Conservation (phyloP, 306 rosid species). For the Fagus sylvatica region DNA sequence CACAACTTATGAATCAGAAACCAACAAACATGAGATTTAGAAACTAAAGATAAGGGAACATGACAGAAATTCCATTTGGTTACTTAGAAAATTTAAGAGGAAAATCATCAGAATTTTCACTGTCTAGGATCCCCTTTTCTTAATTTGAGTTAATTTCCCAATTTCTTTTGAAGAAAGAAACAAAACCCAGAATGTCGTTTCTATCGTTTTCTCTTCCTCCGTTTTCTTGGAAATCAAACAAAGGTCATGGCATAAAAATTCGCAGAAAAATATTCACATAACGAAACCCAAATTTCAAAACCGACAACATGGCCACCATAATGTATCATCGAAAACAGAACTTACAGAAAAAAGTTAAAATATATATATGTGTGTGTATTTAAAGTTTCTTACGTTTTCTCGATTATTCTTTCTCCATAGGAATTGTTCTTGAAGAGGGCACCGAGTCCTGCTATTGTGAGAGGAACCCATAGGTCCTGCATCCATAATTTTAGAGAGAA, state of each 20-base stretch:
- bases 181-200: too few relatives aligned
- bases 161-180: too few relatives aligned
- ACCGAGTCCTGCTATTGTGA: conserved; percentile 9
- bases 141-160: too few relatives aligned
- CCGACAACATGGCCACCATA: neutral
- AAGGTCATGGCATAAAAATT: too few relatives aligned
- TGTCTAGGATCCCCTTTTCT: too few relatives aligned
- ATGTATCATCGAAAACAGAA: neutral
- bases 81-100: too few relatives aligned
- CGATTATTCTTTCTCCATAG: conserved; percentile 12
- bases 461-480: conserved; percentile 29
- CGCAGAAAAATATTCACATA: too few relatives aligned
- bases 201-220: too few relatives aligned
- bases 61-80: too few relatives aligned
- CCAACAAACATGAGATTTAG: neutral
- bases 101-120: neutral
- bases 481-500: conserved; percentile 21
- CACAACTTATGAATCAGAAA: too few relatives aligned
- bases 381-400: conserved; percentile 33
- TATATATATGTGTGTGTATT: neutral
- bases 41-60: neutral
- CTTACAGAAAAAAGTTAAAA: neutral
- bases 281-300: too few relatives aligned
- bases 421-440: conserved; percentile 35
- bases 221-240: too few relatives aligned